Base-by-base conservation (phyloP, 1,284 basidiomycete species). In the Malassezia vespertilionis region DNA sequence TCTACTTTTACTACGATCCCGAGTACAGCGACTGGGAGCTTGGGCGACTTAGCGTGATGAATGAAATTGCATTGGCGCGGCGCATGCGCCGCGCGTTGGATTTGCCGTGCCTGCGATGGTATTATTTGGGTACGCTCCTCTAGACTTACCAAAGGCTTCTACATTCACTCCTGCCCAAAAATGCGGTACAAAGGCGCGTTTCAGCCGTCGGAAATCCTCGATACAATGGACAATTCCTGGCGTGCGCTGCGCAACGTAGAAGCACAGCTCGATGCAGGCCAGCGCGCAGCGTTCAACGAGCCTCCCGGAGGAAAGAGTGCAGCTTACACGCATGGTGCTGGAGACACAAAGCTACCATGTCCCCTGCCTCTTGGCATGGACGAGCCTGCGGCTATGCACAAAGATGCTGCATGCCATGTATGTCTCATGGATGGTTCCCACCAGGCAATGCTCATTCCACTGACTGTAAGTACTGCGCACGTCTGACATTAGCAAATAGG, bases 151-250 rank as follows among this genome's bases (percentile, higher is more conserved):
- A 14, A 15, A 51, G 52, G 61, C 28, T 63, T 52, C 41, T 63
- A 61, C 51, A 61, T 63, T 30, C 52, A 57, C 39, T 44, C 40
- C 0, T 97, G 90, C 61, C 79, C 75, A 44, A 99, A 99, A 73
- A 97, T 97, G 93, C 77, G 78, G 50, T 97, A 97, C 74, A 99
- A 99, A 71, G 88, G 82, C 20, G 85, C 91, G 44, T 97, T 90
- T 58, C 69, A 75, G 0, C 91, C 93, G 0, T 89, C 86, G 4
- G 86, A 80, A 63, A 76, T 99, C 6, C 79, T 83, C 11, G 91
- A 99, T 72, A 86, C 89, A 8, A 83, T 86, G 3, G 32, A 36
- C n/a, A 45, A 51, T 24, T 11, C 24, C n/a, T 58, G 56, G 56
- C 17, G 42, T 11, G 18, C 35, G 21, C 34, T 48, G 4, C 24